Base-by-base conservation (phyloP, 768 basidiomycete species). In the Tephrocybe rancida region DNA sequence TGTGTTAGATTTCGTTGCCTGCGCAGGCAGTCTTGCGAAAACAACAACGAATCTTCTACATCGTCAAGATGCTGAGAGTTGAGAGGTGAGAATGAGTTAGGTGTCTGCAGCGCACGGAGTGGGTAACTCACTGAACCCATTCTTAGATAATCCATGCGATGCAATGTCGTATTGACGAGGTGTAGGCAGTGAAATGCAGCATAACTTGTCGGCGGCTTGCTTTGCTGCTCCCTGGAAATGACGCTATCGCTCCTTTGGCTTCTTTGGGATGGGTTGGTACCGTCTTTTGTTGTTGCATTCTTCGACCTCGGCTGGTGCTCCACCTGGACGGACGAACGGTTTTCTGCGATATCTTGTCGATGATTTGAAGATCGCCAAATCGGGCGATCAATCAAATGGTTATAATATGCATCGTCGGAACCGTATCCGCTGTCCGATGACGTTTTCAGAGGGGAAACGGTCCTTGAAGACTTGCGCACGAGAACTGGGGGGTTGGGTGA, bases 21-120 rank as follows among this genome's bases (percentile, higher is more conserved):
- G 5, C 25, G 49, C 19, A 54, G 34, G n/a, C 53, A 55, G 16
- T 10, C 10, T 44, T 41, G 53, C 13, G 30, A 39, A 11, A 19
- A 3, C 0, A 11, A 0, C 8, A 58, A 42, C 13, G 53, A 38
- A 18, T 35, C 21, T 21, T 48, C 22, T n/a, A 58, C 38, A 21
- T 32, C 30, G 27, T 47, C 39, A 5, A 54, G 19, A 27, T 27
- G 22, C 45, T 54, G n/a, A n/a, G n/a, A n/a, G 7, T 16, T 37
- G 9, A 32, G 18, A 26, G 30, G 29, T 10, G 18, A 44, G 22
- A 14, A 37, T 44, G 10, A 42, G 18, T 27, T 30, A 38, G 34
- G n/a, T n/a, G n/a, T n/a, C n/a, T n/a, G n/a, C 43, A 42, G 25
- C 2, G 5, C 19, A 27, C 22, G 14, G 25, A 18, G 35, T 5